A percentile compares a stretch with the other conserved stretches of the same genome.
Evolutionary conservation across 768 basidiomycete species (phyloP).

Genomic region (Psilocybe azurescens): DNA sequence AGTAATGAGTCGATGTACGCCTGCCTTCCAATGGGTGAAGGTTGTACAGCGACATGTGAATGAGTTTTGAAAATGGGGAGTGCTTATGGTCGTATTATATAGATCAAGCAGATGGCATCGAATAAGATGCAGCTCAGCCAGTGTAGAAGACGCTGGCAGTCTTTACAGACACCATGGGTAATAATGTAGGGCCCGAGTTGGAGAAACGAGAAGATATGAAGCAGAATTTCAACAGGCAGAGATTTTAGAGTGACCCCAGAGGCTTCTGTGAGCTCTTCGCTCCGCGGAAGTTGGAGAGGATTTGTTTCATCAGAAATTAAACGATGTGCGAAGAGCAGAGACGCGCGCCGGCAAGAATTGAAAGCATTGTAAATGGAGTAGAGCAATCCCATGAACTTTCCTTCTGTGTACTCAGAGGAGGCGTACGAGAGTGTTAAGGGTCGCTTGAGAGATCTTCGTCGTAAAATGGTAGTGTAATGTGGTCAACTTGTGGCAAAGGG

Average conservation of each 20-base stretch:
- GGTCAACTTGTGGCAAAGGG: too few species aligned
- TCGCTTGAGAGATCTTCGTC: too few species aligned
- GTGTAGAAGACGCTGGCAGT: not conserved
- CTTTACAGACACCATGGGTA: constrained; percentile 1
- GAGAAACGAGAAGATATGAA: not conserved
- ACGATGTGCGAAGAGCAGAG: too few species aligned
- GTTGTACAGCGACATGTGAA: not conserved
- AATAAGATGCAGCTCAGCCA: not conserved
- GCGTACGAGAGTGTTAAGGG: too few species aligned
- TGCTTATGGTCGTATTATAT: not conserved
- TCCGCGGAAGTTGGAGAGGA: too few species aligned
- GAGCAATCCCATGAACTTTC: too few species aligned
- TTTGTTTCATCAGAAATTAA: too few species aligned
- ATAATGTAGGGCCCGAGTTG: constrained; percentile 1
- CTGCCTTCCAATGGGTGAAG: constrained; percentile 9
- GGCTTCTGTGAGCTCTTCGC: too few species aligned
- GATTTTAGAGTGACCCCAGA: not conserved
- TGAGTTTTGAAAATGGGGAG: not conserved
- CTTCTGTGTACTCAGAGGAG: too few species aligned
- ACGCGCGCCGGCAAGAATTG: too few species aligned
- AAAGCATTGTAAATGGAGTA: too few species aligned
- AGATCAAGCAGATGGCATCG: not conserved
- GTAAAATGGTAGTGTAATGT: too few species aligned
- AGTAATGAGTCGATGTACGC: constrained; percentile 3
- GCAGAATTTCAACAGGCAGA: not conserved